Evolutionary conservation across 2,329 filamentous ascomycete genomes (phyloP).

Genomic region (Penicillium corylophilum): DNA sequence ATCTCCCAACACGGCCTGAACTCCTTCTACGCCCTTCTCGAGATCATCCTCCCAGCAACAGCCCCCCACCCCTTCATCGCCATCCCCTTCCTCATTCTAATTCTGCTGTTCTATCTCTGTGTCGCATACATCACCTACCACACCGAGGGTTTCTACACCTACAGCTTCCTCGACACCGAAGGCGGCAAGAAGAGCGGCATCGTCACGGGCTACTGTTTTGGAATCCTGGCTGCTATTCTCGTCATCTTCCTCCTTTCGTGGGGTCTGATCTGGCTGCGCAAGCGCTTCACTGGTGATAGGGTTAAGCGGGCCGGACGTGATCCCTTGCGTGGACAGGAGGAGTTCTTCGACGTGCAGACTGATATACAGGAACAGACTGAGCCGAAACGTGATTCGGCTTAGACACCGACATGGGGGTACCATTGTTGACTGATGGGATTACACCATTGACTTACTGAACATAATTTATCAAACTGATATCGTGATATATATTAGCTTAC

Average conservation of each 20-base stretch:
- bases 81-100: slow-evolving; percentile 64
- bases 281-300: slow-evolving; percentile 43
- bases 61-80: slow-evolving; percentile 63
- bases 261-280: slow-evolving; percentile 55
- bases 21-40: slow-evolving; percentile 69
- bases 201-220: slow-evolving; percentile 64
- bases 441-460: neutral
- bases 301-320: slow-evolving; percentile 27
- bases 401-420: neutral
- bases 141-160: slow-evolving; percentile 72
- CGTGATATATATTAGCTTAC: neutral
- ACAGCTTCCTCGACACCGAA: slow-evolving; percentile 70
- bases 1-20: slow-evolving; percentile 76
- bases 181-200: slow-evolving; percentile 49
- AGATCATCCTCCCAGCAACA: slow-evolving; percentile 68
- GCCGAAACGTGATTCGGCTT: slow-evolving; percentile 2
- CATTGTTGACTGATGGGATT: neutral
- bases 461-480: neutral
- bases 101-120: slow-evolving; percentile 69
- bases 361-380: slow-evolving; percentile 4
- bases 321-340: slow-evolving; percentile 1
- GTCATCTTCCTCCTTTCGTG: slow-evolving; percentile 55
- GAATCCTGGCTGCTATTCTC: slow-evolving; percentile 55
- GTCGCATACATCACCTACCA: slow-evolving; percentile 72
- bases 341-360: neutral